phyloP scores from a whole-genome alignment of 139 green algal genomes.

The Ettlia oleoabundans region DNA sequence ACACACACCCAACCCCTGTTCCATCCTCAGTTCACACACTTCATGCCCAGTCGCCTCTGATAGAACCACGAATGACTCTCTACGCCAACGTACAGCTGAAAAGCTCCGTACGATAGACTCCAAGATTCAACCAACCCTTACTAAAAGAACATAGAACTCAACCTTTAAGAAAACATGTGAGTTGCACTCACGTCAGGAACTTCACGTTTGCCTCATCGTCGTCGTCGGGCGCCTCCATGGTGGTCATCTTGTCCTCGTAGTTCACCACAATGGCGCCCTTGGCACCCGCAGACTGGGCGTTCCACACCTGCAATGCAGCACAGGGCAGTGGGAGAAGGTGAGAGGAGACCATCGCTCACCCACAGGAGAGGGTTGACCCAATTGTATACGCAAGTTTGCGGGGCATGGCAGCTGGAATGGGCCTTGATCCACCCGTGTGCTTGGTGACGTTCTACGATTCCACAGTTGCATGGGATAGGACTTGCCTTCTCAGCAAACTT shows the following conservation, averaged over 20 bases:
- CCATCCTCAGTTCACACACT: too few species aligned
- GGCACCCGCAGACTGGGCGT: slow-evolving; percentile 87
- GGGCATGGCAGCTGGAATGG: too few species aligned
- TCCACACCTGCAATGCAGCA: slow-evolving; percentile 59
- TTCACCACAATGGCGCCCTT: slow-evolving; percentile 77
- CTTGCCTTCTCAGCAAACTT: slow-evolving; percentile 86
- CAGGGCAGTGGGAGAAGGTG: background rate
- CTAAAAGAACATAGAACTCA: background rate
- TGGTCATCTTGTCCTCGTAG: slow-evolving; percentile 75
- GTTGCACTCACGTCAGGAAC: slow-evolving; percentile 10
- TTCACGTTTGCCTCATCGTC: slow-evolving; percentile 51
- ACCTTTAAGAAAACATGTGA: background rate
- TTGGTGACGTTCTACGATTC: too few species aligned
- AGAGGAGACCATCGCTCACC: too few species aligned
- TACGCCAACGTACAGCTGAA: too few species aligned
- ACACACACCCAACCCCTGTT: too few species aligned
- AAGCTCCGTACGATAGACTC: too few species aligned
- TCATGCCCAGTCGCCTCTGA: too few species aligned
- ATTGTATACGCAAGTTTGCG: too few species aligned
- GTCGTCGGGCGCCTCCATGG: slow-evolving; percentile 76
- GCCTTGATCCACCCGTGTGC: too few species aligned
- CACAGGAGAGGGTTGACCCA: too few species aligned
- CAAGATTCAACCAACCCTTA: background rate
- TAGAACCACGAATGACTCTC: too few species aligned
- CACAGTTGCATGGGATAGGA: background rate